Evolutionary conservation across 139 green algal genomes (phyloP).

Genomic region (Spirogloea muscicola): DNA sequence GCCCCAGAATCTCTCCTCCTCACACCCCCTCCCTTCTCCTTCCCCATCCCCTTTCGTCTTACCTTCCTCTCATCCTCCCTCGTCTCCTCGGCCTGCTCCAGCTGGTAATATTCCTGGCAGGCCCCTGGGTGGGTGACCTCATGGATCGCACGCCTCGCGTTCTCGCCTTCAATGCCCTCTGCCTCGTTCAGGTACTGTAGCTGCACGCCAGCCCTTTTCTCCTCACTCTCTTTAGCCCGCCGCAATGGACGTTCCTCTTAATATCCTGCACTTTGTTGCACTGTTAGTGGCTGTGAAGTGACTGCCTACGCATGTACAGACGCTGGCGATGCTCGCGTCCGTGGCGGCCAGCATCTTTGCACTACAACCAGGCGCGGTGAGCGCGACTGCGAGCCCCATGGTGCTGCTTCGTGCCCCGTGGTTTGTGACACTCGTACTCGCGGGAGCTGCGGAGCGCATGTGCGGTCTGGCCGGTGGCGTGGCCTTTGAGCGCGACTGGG

Average conservation of each 20-base stretch:
- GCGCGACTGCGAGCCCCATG: neutral
- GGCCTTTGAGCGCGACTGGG: conserved; percentile 48
- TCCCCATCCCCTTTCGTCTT: too few relatives aligned
- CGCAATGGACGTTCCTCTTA: too few relatives aligned
- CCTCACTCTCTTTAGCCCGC: too few relatives aligned
- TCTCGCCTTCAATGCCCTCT: conserved; percentile 24
- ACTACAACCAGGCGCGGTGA: neutral
- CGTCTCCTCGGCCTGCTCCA: too few relatives aligned
- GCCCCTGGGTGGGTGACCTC: conserved; percentile 24
- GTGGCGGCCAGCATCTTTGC: conserved; percentile 42
- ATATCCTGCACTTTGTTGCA: too few relatives aligned
- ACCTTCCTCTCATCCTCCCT: too few relatives aligned
- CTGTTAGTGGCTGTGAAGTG: neutral
- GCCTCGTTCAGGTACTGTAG: conserved; percentile 4
- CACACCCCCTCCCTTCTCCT: too few relatives aligned
- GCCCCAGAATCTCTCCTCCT: too few relatives aligned
- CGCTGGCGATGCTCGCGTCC: conserved; percentile 43
- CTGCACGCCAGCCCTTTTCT: neutral
- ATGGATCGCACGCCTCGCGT: conserved; percentile 24
- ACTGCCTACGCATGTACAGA: too few relatives aligned
- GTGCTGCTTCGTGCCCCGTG: conserved; percentile 10
- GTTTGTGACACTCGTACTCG: conserved; percentile 32
- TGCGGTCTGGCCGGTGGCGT: conserved; percentile 32
- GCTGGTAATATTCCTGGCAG: conserved; percentile 22
- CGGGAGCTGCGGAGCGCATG: conserved; percentile 38